Evolutionary conservation across 352 stramenopile species (phyloP).

Genomic region (Phytophthora aleatoria): DNA sequence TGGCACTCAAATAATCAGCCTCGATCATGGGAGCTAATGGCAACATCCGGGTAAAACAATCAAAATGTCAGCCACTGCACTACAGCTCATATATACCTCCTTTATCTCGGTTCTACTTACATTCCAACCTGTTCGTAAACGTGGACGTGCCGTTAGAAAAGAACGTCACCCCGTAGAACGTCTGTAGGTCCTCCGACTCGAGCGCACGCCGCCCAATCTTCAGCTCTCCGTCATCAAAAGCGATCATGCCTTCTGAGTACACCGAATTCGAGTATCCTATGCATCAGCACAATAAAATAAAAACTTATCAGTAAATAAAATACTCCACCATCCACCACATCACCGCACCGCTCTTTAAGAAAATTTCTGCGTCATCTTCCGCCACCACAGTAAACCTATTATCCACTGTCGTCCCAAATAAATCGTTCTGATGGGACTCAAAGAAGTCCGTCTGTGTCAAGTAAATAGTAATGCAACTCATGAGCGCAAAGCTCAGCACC

Average conservation of each 20-base stretch:
- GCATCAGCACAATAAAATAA: neutral
- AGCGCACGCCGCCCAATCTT: constrained; percentile 62
- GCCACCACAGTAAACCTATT: constrained; percentile 84
- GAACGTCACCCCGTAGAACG: constrained; percentile 75
- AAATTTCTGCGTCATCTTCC: constrained; percentile 73
- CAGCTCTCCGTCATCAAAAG: constrained; percentile 67
- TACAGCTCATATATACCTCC: neutral
- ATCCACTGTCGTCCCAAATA: constrained; percentile 84
- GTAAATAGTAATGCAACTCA: constrained; percentile 67
- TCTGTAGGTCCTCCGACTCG: constrained; percentile 49
- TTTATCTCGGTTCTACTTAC: constrained; percentile 27
- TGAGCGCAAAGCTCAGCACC: constrained; percentile 68
- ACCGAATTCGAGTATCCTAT: constrained; percentile 75
- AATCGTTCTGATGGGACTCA: constrained; percentile 72
- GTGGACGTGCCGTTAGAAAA: constrained; percentile 65
- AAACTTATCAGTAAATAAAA: neutral
- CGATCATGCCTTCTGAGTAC: constrained; percentile 73
- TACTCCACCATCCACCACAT: neutral
- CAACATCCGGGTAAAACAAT: neutral
- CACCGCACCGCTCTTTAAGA: constrained; percentile 73
- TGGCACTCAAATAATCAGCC: constrained; percentile 68
- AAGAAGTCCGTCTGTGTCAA: constrained; percentile 86
- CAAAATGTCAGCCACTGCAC: neutral
- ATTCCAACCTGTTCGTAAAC: constrained; percentile 71
- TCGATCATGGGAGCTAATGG: constrained; percentile 58